Evolutionary conservation across 257 asterid genomes (phyloP).

Genomic region (Jacaranda mimosifolia): DNA sequence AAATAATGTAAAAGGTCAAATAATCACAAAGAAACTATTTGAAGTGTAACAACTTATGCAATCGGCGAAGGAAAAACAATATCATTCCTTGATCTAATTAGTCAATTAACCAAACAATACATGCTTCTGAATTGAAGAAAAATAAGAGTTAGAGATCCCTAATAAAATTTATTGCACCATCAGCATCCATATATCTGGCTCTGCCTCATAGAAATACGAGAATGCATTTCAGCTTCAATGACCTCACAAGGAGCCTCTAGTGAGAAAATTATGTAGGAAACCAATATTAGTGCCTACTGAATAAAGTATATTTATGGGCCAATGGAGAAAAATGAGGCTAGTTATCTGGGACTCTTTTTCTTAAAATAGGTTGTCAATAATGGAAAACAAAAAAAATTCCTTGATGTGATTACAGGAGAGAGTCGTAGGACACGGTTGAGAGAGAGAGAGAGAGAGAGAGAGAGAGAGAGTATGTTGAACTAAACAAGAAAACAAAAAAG

Average conservation of each 20-base stretch:
- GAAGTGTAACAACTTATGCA: not conserved
- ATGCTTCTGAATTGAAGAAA: constrained; percentile 31
- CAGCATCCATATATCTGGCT: constrained; percentile 98
- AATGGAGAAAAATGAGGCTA: too few species aligned
- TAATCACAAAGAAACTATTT: constrained; percentile 1
- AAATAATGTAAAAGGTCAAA: not conserved
- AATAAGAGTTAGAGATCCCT: constrained; percentile 22
- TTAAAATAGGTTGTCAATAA: too few species aligned
- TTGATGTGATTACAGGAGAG: too few species aligned
- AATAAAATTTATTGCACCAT: constrained; percentile 65
- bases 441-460: too few species aligned
- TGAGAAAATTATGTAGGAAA: constrained; percentile 81
- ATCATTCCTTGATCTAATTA: constrained; percentile 13
- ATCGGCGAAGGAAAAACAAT: not conserved
- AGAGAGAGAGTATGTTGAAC: too few species aligned
- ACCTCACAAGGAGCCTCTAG: constrained; percentile 95
- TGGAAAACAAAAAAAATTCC: too few species aligned
- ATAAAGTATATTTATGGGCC: not conserved
- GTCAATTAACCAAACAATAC: not conserved
- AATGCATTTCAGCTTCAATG: constrained; percentile 94
- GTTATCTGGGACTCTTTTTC: too few species aligned
- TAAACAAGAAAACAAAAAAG: too few species aligned
- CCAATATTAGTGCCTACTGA: constrained; percentile 10
- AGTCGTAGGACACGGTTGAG: too few species aligned
- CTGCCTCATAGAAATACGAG: constrained; percentile 93